Conservation (phyloP, 1,139 yeast genomes). For the Taphrina sp. region DNA sequence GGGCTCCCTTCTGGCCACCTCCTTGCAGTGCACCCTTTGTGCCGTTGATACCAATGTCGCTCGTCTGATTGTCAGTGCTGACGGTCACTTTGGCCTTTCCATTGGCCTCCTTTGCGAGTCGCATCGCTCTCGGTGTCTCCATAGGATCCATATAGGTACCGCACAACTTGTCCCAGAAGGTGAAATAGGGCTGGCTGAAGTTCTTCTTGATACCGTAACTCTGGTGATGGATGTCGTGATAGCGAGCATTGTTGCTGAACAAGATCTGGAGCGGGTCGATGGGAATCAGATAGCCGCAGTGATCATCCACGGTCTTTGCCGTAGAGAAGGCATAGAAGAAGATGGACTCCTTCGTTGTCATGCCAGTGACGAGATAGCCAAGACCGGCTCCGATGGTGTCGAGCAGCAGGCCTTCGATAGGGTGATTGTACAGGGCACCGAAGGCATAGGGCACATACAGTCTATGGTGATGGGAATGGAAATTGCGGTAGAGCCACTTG, state of each 20-base stretch:
- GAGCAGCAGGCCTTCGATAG: conserved; percentile 85
- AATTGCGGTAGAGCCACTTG: conserved; percentile 67
- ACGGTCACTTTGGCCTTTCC: conserved; percentile 23
- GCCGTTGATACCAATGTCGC: conserved; percentile 28
- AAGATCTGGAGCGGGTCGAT: conserved; percentile 81
- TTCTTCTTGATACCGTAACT: conserved; percentile 90
- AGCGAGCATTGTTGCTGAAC: conserved; percentile 92
- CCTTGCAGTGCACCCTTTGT: conserved; percentile 24
- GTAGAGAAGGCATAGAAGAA: conserved; percentile 82
- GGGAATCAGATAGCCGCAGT: conserved; percentile 92
- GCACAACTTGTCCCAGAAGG: conserved; percentile 78
- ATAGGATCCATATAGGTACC: conserved; percentile 68
- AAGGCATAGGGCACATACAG: conserved; percentile 93
- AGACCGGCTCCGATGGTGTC: conserved; percentile 92
- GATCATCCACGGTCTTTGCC: conserved; percentile 91
- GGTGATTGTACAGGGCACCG: conserved; percentile 93
- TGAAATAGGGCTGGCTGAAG: conserved; percentile 95
- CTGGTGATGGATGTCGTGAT: conserved; percentile 97
- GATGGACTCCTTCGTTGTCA: conserved; percentile 74
- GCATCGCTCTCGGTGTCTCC: conserved; percentile 43
- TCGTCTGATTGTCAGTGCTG: conserved; percentile 13
- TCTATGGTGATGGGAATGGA: conserved; percentile 93
- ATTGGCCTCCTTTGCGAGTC: conserved; percentile 35
- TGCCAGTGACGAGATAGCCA: conserved; percentile 61
- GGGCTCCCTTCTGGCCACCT: conserved; percentile 21